Evolutionary conservation across 2,329 filamentous ascomycete genomes (phyloP).

Genomic region (Cladobotryum protrusum): DNA sequence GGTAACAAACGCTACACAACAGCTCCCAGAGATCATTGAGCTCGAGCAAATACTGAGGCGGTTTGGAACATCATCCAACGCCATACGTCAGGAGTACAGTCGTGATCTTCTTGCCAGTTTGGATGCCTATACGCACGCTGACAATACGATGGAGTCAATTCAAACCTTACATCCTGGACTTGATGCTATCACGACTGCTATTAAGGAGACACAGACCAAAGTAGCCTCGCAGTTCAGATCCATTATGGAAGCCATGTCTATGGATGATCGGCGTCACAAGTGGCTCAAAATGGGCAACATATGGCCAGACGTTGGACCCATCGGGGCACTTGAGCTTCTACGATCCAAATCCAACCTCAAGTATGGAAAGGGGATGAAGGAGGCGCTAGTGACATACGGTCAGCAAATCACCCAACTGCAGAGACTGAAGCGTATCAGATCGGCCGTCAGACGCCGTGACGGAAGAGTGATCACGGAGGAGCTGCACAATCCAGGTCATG

Average conservation of each 20-base stretch:
- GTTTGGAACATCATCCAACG: slow-evolving; percentile 5
- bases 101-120: slow-evolving; percentile 13
- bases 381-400: slow-evolving; percentile 37
- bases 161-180: neutral
- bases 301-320: slow-evolving; percentile 35
- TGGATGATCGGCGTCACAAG: neutral
- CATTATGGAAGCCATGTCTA: neutral
- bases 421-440: neutral
- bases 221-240: neutral
- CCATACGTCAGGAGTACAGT: slow-evolving; percentile 14
- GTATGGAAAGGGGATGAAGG: slow-evolving; percentile 32
- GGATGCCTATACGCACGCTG: neutral
- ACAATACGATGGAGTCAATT: neutral
- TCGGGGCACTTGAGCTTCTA: slow-evolving; percentile 37
- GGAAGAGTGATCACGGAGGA: slow-evolving; percentile 1
- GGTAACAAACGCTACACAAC: neutral
- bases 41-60: neutral
- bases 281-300: slow-evolving; percentile 23
- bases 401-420: slow-evolving; percentile 31
- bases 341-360: slow-evolving; percentile 16
- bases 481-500: slow-evolving; percentile 29
- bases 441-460: neutral
- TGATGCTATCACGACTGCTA: neutral
- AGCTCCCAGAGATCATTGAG: neutral
- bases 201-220: neutral